Conservation (phyloP, 2,329 filamentous ascomycete genomes). For the Plectosphaerella sp. region DNA sequence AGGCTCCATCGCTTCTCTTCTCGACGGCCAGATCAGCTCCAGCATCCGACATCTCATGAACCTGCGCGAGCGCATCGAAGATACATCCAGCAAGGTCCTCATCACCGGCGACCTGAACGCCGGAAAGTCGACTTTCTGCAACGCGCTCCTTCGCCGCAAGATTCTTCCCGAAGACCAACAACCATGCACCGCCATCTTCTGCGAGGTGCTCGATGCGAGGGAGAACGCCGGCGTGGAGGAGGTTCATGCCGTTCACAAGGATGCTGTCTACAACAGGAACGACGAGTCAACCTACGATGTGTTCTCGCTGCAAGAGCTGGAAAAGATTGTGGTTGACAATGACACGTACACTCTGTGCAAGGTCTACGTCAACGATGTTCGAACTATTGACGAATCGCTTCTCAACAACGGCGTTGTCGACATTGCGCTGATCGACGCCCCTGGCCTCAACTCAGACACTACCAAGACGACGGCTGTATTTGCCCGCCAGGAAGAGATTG, state of each 20-base stretch:
- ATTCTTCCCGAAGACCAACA: conserved; percentile 95
- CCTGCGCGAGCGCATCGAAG: conserved; percentile 89
- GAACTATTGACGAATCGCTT: conserved; percentile 85
- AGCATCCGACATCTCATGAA: conserved; percentile 87
- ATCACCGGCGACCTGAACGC: conserved; percentile 96
- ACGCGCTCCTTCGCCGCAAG: conserved; percentile 89
- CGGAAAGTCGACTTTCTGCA: conserved; percentile 98
- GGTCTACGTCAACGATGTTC: conserved; percentile 88
- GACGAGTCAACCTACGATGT: conserved; percentile 95
- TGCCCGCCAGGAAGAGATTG: conserved; percentile 95
- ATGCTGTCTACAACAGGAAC: conserved; percentile 74
- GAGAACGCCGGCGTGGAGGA: conserved; percentile 92
- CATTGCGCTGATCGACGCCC: conserved; percentile 94
- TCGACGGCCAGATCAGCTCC: conserved; percentile 91
- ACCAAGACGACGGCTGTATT: conserved; percentile 97
- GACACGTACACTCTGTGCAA: conserved; percentile 91
- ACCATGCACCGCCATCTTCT: conserved; percentile 97
- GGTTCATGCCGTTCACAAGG: conserved; percentile 89
- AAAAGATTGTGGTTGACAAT: conserved; percentile 87
- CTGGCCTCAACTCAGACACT: conserved; percentile 91
- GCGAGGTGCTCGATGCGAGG: conserved; percentile 87
- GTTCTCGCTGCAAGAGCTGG: conserved; percentile 71
- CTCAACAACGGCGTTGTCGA: conserved; percentile 98
- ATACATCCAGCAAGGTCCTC: conserved; percentile 94
- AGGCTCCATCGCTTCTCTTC: conserved; percentile 77